Conservation (phyloP, 495 filamentous ascomycete species). For the Paragyromitra xinjiangensis region DNA sequence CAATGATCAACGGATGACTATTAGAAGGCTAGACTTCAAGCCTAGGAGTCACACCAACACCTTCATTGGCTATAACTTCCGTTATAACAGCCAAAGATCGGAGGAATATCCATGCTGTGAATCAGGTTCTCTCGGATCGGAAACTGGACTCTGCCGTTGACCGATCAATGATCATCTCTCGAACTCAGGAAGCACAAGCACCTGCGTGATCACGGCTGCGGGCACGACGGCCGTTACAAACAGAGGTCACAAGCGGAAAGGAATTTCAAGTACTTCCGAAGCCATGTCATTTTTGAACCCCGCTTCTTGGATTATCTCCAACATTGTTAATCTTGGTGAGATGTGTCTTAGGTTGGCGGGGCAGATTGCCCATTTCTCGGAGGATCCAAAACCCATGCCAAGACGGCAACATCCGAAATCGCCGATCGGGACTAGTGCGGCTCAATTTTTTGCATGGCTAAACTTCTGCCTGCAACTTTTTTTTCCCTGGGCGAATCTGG, state of each 20-base stretch:
- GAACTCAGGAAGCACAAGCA: background rate
- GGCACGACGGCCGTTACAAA: background rate
- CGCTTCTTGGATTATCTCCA: too few species aligned
- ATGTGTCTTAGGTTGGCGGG: background rate
- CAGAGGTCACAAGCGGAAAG: background rate
- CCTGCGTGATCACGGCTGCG: background rate
- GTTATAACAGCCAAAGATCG: background rate
- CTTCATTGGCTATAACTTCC: background rate
- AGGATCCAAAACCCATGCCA: constrained; percentile 7
- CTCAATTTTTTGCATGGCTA: constrained; percentile 37
- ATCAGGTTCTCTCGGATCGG: background rate
- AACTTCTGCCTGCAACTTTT: constrained; percentile 12
- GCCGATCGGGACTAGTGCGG: constrained; percentile 39
- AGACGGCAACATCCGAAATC: constrained; percentile 7
- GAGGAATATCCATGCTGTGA: background rate
- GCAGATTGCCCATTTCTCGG: background rate
- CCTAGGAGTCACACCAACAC: background rate
- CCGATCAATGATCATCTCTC: background rate
- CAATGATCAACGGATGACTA: too few species aligned
- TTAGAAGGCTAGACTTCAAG: too few species aligned
- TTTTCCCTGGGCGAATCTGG: constrained; percentile 10
- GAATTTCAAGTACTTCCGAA: background rate
- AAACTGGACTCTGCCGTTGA: background rate
- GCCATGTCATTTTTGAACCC: too few species aligned
- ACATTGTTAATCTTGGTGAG: too few species aligned